Conservation (phyloP, 306 rosid genomes). For the Abrus precatorius region DNA sequence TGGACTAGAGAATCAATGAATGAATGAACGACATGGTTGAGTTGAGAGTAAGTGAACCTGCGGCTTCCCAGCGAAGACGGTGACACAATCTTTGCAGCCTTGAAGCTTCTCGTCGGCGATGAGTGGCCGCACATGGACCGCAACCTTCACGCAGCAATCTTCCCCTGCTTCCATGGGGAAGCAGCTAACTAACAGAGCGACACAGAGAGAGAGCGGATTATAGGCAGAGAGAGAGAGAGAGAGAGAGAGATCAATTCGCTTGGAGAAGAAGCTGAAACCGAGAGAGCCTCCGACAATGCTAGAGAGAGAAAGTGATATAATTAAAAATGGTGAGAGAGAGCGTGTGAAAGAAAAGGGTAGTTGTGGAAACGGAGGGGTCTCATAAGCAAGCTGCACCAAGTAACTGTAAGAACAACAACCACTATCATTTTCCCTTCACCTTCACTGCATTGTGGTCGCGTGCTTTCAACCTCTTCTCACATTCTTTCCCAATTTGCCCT, state of each 20-base stretch:
- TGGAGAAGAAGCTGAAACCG: background rate
- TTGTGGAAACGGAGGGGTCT: constrained; percentile 46
- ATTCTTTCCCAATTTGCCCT: constrained; percentile 55
- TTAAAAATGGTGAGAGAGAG: constrained; percentile 40
- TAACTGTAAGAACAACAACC: constrained; percentile 64
- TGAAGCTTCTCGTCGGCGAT: constrained; percentile 95
- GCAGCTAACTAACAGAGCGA: constrained; percentile 38
- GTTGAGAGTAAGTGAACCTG: constrained; percentile 70
- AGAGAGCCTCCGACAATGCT: constrained; percentile 31
- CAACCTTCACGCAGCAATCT: constrained; percentile 95
- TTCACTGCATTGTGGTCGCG: constrained; percentile 62
- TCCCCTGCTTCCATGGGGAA: constrained; percentile 89
- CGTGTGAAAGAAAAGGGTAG: constrained; percentile 50
- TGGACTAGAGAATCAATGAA: background rate
- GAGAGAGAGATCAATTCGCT: constrained; percentile 34
- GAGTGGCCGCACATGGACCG: constrained; percentile 95
- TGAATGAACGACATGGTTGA: constrained; percentile 36
- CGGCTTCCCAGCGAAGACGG: constrained; percentile 89
- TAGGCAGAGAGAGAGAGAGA: background rate
- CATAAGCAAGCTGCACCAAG: constrained; percentile 45
- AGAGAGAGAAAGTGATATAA: constrained; percentile 61
- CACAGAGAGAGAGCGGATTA: constrained; percentile 19
- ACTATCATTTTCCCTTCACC: constrained; percentile 65
- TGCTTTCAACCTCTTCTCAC: constrained; percentile 51
- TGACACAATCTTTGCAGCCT: constrained; percentile 98